Conservation (phyloP, 179 eudicot species). For the Beta corolliflora region DNA sequence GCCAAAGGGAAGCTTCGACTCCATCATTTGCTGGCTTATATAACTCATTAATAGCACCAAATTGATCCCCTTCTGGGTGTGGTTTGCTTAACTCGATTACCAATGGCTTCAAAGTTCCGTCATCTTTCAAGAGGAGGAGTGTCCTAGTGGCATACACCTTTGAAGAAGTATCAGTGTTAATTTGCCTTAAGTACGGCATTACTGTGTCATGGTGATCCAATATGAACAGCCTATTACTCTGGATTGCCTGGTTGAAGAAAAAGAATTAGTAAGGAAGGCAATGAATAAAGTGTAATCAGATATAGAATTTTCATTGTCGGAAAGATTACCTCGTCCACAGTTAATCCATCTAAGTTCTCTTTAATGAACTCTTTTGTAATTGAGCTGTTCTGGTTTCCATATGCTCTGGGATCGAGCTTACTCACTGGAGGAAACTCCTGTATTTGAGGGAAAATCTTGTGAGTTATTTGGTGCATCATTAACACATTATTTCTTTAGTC, state of each 20-base stretch:
- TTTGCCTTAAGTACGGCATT: slow-evolving; percentile 72
- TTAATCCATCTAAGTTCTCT: slow-evolving; percentile 49
- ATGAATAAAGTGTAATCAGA: not conserved
- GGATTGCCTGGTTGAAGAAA: slow-evolving; percentile 48
- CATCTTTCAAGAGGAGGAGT: slow-evolving; percentile 61
- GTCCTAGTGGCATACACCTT: slow-evolving; percentile 80
- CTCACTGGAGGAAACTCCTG: slow-evolving; percentile 84
- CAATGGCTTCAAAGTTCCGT: slow-evolving; percentile 74
- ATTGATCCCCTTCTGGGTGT: slow-evolving; percentile 50
- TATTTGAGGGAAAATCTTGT: slow-evolving; percentile 13
- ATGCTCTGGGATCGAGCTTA: slow-evolving; percentile 53
- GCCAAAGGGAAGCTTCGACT: slow-evolving; percentile 62
- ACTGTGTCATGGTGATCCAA: slow-evolving; percentile 67
- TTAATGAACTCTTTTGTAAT: slow-evolving; percentile 48
- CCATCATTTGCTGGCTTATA: slow-evolving; percentile 60
- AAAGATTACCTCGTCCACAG: slow-evolving; percentile 37
- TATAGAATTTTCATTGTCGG: not conserved
- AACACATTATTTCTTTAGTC: too few species aligned
- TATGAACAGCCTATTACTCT: slow-evolving; percentile 53
- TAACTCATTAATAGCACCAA: slow-evolving; percentile 59
- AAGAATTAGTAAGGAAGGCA: not conserved
- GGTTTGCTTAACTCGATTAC: slow-evolving; percentile 80
- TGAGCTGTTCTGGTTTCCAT: slow-evolving; percentile 57
- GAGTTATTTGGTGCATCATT: not conserved
- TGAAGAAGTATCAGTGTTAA: slow-evolving; percentile 53